Evolutionary conservation across 306 rosid species (phyloP).

Genomic region (Cucurbita ficifolia): DNA sequence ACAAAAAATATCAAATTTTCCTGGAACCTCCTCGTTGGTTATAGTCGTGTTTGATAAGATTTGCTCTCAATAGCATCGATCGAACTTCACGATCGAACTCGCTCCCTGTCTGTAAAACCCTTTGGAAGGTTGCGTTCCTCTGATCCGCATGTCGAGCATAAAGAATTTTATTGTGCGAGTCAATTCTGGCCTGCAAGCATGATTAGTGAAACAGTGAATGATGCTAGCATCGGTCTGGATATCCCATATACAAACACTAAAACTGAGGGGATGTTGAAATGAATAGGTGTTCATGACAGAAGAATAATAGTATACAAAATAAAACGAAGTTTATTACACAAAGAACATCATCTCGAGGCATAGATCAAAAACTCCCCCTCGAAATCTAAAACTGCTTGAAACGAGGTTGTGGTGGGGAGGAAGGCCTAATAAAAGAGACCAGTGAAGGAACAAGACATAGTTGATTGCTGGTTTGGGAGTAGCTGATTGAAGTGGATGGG

Average conservation of each 20-base stretch:
- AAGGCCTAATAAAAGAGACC: not conserved
- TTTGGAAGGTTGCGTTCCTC: slow-evolving; percentile 87
- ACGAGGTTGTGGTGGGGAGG: not conserved
- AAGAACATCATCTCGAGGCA: not conserved
- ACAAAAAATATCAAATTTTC: slow-evolving; percentile 37
- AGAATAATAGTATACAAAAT: not conserved
- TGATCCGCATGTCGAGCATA: slow-evolving; percentile 97
- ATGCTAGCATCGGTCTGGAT: not conserved
- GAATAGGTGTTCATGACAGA: not conserved
- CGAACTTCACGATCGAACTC: slow-evolving; percentile 76
- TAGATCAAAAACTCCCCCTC: not conserved
- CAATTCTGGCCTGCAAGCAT: slow-evolving; percentile 80
- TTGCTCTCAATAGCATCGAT: slow-evolving; percentile 79
- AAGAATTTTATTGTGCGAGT: slow-evolving; percentile 91
- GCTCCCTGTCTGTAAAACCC: slow-evolving; percentile 73
- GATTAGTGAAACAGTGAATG: not conserved
- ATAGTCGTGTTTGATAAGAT: slow-evolving; percentile 79
- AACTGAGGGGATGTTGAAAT: not conserved
- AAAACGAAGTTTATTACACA: too few species aligned
- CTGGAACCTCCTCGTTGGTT: slow-evolving; percentile 37
- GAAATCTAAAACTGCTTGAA: not conserved
- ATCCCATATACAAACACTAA: not conserved
- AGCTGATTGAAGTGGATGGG: not conserved
- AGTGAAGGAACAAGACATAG: not conserved
- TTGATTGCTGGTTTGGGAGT: not conserved